A percentile compares a stretch with the other conserved stretches of the same genome.
Evolutionary conservation across 257 asterid species (phyloP).

Genomic region (Petrea volubilis): DNA sequence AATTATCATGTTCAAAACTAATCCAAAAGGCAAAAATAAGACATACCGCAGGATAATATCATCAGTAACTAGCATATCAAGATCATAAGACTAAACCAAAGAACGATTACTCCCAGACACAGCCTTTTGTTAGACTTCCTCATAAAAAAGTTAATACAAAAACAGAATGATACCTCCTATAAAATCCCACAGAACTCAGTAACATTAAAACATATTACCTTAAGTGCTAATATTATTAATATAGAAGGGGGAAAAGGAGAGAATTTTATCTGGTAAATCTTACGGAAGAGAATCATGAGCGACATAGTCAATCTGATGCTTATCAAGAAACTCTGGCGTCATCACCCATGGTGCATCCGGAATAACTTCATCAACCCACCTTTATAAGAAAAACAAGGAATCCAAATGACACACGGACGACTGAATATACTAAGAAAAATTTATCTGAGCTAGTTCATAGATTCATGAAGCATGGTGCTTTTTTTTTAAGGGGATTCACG

Average conservation of each 20-base stretch:
- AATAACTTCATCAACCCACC: slow-evolving; percentile 93
- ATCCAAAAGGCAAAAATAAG: not conserved
- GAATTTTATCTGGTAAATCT: slow-evolving; percentile 30
- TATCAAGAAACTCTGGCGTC: slow-evolving; percentile 71
- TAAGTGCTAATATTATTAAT: not conserved
- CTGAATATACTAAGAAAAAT: too few species aligned
- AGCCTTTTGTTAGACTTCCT: too few species aligned
- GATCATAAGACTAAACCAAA: not conserved
- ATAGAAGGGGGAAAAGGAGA: not conserved
- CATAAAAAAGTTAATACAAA: too few species aligned
- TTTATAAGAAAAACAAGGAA: slow-evolving; percentile 24
- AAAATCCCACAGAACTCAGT: not conserved
- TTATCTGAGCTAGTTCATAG: not conserved
- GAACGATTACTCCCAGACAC: not conserved
- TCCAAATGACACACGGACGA: not conserved
- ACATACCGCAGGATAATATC: not conserved
- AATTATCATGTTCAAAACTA: slow-evolving; percentile 10
- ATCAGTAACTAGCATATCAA: not conserved
- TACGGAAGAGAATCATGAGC: slow-evolving; percentile 92
- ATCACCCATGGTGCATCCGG: slow-evolving; percentile 91
- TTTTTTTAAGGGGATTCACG: too few species aligned
- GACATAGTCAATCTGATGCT: slow-evolving; percentile 71
- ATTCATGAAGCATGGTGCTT: not conserved
- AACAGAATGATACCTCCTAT: not conserved
- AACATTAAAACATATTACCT: not conserved